Evolutionary conservation across 768 basidiomycete species (phyloP), one percentile per base, ranked within the genome.

Genomic region (Tephrocybe sp.): DNA sequence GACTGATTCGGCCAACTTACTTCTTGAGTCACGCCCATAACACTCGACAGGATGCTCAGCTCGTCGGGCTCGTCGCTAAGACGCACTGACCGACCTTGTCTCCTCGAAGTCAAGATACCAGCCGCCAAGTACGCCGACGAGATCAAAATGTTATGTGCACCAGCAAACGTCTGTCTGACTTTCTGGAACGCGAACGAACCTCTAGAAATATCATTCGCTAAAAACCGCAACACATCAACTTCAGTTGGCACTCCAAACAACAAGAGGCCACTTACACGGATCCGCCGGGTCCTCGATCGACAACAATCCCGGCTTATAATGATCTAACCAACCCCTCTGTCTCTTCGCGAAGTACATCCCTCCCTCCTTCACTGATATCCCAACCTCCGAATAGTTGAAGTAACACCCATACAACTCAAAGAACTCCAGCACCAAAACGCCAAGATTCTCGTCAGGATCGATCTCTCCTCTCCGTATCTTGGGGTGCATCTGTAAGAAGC

Each of bases 401-500:
- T 84, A 83, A 42, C 77, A 73, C 13, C 94, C 95, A 64, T 98
- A 98, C 11, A 95, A 75, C 73, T 98, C 94, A 61, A 98, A 97
- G 64, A 98, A 97, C 67, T 99, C 97, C 75, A 97, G 81, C 38
- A 97, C 78, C 47, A 99, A 71, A n/a, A 94, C 89, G 1, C 97
- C 97, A 9, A 98, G 75, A 61, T 98, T 98, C 59, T 80, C 75
- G 56, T 84, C 82, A 0, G 93, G 82, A 57, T 94, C 84, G 23
- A 99, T 91, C 67, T 94, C 91, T 0, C 84, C 89, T 47, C 82
- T 68, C 33, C 94, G 84, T 52, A 98, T 83, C 65, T 94, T 95
- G 1, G 97, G 97, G 59, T 99, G 97, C 78, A 97, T 91, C 77
- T 98, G 97, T 41, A 99, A 73, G 64, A 99, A 99, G 65, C 84